A percentile compares a stretch with the other conserved stretches of the same genome.
Evolutionary conservation across 768 basidiomycete genomes (phyloP).

Genomic region (Dioszegia crocea): DNA sequence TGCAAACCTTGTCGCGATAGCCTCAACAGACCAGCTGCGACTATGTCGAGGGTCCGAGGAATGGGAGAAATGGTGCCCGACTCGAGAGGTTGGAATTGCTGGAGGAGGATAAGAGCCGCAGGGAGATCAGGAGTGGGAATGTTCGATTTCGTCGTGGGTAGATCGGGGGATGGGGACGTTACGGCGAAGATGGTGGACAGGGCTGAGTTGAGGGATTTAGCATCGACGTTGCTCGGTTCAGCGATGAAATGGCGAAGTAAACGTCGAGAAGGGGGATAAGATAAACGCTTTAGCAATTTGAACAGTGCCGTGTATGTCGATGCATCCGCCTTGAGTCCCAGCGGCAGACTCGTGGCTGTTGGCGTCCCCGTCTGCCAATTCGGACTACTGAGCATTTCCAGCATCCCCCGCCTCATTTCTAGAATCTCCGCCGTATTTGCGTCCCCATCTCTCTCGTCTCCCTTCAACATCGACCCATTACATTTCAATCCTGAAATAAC

Average conservation of each 20-base stretch:
- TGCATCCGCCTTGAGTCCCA: neutral
- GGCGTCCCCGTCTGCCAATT: neutral
- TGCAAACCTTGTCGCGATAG: neutral
- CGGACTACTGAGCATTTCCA: neutral
- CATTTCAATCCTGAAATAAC: constrained; percentile 14
- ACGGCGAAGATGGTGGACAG: constrained; percentile 3
- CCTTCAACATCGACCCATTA: neutral
- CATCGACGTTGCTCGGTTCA: neutral
- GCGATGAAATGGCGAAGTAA: neutral
- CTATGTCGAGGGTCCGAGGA: constrained; percentile 14
- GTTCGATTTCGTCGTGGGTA: neutral
- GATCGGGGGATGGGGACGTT: neutral
- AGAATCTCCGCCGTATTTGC: no score
- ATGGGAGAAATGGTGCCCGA: neutral
- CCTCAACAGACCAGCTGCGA: constrained; percentile 12
- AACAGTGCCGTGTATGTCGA: neutral
- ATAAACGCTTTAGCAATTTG: neutral
- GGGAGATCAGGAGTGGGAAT: constrained; percentile 6
- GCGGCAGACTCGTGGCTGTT: neutral
- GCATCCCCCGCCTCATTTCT: neutral
- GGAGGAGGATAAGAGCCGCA: constrained; percentile 1
- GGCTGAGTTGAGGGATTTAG: neutral
- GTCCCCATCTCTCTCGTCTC: neutral
- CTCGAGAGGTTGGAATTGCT: neutral
- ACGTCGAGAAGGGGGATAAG: neutral